phyloP scores from a whole-genome alignment of 768 basidiomycete genomes.

The Russula ochroleuca region DNA sequence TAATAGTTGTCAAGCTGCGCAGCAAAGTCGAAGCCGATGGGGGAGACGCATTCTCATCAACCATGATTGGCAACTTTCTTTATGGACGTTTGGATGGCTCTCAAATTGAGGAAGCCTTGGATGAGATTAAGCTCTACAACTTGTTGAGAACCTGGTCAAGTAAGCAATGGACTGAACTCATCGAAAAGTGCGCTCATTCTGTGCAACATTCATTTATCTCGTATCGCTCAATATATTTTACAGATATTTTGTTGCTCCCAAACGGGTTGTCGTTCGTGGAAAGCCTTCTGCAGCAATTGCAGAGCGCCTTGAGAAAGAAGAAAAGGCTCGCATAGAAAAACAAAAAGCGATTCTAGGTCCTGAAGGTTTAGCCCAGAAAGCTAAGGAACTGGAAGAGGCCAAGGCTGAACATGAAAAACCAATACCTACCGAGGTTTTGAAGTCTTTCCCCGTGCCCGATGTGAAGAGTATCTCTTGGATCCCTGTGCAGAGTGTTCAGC shows the following conservation, averaged over 20 bases:
- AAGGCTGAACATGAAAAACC: slow-evolving; percentile 81
- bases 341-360: slow-evolving; percentile 71
- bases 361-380: slow-evolving; percentile 71
- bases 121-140: slow-evolving; percentile 72
- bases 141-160: slow-evolving; percentile 66
- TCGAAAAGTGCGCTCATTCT: slow-evolving; percentile 57
- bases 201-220: neutral
- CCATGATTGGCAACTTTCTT: slow-evolving; percentile 77
- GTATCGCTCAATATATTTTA: neutral
- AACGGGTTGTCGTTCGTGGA: slow-evolving; percentile 73
- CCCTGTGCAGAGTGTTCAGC: slow-evolving; percentile 62
- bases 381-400: slow-evolving; percentile 66
- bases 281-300: slow-evolving; percentile 85
- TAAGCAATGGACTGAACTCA: slow-evolving; percentile 69
- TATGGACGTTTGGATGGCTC: slow-evolving; percentile 83
- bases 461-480: slow-evolving; percentile 94
- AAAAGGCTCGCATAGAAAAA: slow-evolving; percentile 67
- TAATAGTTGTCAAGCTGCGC: slow-evolving; percentile 50
- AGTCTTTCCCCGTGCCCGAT: slow-evolving; percentile 84
- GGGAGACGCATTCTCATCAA: slow-evolving; percentile 71
- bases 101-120: slow-evolving; percentile 65
- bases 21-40: slow-evolving; percentile 81
- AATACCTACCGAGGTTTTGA: slow-evolving; percentile 78
- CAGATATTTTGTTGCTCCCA: slow-evolving; percentile 76
- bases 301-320: slow-evolving; percentile 72